phyloP scores from a whole-genome alignment of 106 monocot genomes.

The Chionographis japonica region DNA sequence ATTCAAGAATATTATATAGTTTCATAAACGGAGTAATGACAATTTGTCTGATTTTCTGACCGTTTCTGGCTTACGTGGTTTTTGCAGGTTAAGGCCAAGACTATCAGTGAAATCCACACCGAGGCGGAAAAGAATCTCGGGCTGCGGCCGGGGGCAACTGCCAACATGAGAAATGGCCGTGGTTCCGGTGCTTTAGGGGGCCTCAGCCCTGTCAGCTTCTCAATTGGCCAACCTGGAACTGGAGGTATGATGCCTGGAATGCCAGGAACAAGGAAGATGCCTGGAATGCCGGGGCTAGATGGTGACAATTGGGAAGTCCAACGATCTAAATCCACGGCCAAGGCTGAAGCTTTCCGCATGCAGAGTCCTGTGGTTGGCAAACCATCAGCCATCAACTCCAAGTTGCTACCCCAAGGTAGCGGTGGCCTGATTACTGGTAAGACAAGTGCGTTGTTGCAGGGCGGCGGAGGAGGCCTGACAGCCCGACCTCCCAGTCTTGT shows the following conservation, averaged over 20 bases:
- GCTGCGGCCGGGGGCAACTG: conserved; percentile 75
- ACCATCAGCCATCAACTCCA: conserved; percentile 40
- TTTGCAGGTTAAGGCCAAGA: conserved; percentile 85
- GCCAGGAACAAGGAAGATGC: conserved; percentile 88
- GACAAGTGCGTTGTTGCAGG: conserved; percentile 71
- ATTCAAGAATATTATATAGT: too few species aligned
- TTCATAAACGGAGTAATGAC: too few species aligned
- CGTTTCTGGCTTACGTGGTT: background rate
- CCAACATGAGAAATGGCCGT: conserved; percentile 67
- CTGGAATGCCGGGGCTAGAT: conserved; percentile 84
- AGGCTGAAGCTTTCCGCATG: conserved; percentile 15
- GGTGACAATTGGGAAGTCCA: conserved; percentile 79
- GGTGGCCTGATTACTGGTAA: conserved; percentile 50
- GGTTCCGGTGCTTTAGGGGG: conserved; percentile 22
- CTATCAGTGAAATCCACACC: conserved; percentile 82
- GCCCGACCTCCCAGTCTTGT: conserved; percentile 11
- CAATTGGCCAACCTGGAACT: conserved; percentile 52
- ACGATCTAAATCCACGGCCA: conserved; percentile 59
- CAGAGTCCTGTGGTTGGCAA: conserved; percentile 33
- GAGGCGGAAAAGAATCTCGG: conserved; percentile 96
- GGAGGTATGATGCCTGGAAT: conserved; percentile 97
- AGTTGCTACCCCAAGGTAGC: conserved; percentile 70
- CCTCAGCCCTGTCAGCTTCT: conserved; percentile 23
- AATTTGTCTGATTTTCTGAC: too few species aligned
- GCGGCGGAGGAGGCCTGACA: conserved; percentile 9